Percentiles rank a stretch among this genome's conserved stretches.
phyloP scores from a whole-genome alignment of 805 yeast species.

The Saccharomyces jurei region DNA sequence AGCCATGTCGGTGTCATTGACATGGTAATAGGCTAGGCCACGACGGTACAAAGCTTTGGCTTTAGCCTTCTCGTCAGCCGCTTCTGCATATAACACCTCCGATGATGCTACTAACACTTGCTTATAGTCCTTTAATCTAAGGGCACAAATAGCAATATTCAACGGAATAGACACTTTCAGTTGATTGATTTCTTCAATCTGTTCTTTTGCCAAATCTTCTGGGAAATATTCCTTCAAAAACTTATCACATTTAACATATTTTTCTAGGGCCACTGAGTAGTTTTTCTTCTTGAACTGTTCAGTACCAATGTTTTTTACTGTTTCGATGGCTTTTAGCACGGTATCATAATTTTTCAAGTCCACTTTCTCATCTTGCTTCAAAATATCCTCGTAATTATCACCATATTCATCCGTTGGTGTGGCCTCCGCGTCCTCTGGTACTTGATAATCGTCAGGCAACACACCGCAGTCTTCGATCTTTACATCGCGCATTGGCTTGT shows the following conservation, averaged over 20 bases:
- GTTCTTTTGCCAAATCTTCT: conserved; percentile 40
- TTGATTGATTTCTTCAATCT: conserved; percentile 40
- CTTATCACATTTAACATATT: conserved; percentile 64
- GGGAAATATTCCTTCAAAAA: conserved; percentile 71
- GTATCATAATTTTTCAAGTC: conserved; percentile 52
- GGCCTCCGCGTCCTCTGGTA: conserved; percentile 36
- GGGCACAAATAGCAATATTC: conserved; percentile 67
- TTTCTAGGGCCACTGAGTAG: conserved; percentile 46
- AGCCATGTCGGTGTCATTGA: conserved; percentile 66
- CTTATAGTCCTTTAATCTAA: conserved; percentile 51
- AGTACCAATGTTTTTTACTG: conserved; percentile 73
- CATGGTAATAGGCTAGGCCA: conserved; percentile 60
- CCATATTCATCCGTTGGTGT: conserved; percentile 72
- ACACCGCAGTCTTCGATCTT: conserved; percentile 73
- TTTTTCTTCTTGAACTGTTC: conserved; percentile 61
- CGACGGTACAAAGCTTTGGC: conserved; percentile 86
- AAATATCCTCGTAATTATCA: conserved; percentile 66
- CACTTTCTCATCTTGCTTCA: conserved; percentile 66
- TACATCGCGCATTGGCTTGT: conserved; percentile 66
- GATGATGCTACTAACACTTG: conserved; percentile 53
- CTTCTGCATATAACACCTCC: conserved; percentile 55
- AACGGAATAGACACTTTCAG: conserved; percentile 58
- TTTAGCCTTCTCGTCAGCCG: conserved; percentile 53
- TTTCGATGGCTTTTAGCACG: conserved; percentile 56
- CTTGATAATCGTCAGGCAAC: conserved; percentile 50